Base-by-base conservation (phyloP, 179 eudicot genomes). In the Actinidia chinensis region DNA sequence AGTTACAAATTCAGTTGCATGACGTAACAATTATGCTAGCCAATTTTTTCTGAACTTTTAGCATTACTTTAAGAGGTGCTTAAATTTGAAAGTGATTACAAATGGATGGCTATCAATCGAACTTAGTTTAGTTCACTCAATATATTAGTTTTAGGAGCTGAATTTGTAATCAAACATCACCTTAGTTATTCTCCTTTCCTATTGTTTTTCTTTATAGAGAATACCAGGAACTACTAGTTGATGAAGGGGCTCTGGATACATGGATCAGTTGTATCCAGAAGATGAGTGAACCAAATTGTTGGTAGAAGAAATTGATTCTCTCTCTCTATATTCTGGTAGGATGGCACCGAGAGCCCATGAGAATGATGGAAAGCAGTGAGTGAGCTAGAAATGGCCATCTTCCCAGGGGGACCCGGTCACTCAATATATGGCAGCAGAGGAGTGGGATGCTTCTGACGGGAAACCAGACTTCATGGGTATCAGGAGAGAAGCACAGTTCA, bases 281-380 rank as follows among this genome's bases (percentile, higher is more conserved):
- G 71, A 58, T 61, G 71, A 42, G 72, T 81, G 44, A 71, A 36
- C 40, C 12, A 33, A 22, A 44, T 50, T 15, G 13, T 61, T 52
- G 76, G 76, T 76, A 50, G 65, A 33, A 52, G 76, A 76, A 47
- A 48, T 46, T 51, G 59, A 15, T 22, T 51, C 33, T 61, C 42
- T 17, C n/a, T n/a, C n/a, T n/a, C n/a, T n/a, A 7, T 40, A n/a
- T 77, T 71, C 73, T 63, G 47, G 18, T 75, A 82, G 81, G 60
- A 90, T 90, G 94, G 91, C 94, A 71, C 92, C 76, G 91, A 89
- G 75, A 86, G 85, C 78, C 91, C 88, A 84, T 89, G 81, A 84
- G 87, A 83, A 80, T 87, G 78, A 83, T 84, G 81, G 83, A 87
- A 71, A 80, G 87, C 70, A 48, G 59, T 42, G 64, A n/a, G n/a